Conservation (phyloP, 257 asterid genomes). For the Ballota nigra region DNA sequence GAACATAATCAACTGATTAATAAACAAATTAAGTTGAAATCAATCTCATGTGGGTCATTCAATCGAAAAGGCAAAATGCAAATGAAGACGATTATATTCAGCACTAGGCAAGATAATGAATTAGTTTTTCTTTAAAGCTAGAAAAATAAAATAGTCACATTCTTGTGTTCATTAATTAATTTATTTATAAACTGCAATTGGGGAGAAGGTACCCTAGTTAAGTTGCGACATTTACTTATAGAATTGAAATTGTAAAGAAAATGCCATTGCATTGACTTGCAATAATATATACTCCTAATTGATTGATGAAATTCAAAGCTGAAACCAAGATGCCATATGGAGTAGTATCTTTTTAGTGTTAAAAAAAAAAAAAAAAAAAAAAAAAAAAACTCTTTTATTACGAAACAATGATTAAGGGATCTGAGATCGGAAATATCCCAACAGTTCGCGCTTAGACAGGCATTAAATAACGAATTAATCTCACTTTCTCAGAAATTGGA, state of each 20-base stretch:
- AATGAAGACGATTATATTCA: slow-evolving; percentile 6
- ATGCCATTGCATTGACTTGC: slow-evolving; percentile 23
- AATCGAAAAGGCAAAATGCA: background rate
- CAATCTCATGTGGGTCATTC: slow-evolving; percentile 16
- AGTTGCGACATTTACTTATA: too few relatives aligned
- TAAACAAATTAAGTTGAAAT: slow-evolving; percentile 10
- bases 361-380: background rate
- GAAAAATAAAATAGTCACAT: background rate
- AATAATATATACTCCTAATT: background rate
- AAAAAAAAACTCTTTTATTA: too few relatives aligned
- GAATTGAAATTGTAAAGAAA: background rate
- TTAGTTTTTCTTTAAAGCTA: background rate
- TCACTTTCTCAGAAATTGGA: slow-evolving; percentile 4
- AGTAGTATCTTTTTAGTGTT: background rate
- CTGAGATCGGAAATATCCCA: slow-evolving; percentile 9
- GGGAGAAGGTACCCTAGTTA: background rate
- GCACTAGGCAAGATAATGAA: background rate
- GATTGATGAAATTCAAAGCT: background rate
- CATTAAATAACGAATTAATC: background rate
- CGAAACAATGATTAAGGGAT: background rate
- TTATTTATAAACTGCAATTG: background rate
- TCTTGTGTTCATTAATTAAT: background rate
- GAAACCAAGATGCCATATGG: too few relatives aligned
- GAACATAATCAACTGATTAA: slow-evolving; percentile 16
- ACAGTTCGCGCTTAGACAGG: slow-evolving; percentile 6